Evolutionary conservation across 2,329 filamentous ascomycete genomes (phyloP).

Genomic region (Aschersonia sp.): DNA sequence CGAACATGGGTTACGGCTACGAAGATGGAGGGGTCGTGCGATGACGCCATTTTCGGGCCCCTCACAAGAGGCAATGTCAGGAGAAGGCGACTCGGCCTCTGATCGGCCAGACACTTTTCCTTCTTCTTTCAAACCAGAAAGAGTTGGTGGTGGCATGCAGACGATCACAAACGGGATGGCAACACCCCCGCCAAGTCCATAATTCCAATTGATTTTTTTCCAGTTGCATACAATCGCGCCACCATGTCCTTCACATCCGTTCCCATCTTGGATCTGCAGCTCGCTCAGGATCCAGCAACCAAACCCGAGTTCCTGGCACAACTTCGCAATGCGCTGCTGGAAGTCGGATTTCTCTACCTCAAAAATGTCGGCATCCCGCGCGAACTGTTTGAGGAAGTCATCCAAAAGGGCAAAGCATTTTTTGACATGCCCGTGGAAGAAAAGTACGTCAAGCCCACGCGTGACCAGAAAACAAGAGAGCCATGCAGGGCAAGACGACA

Average conservation of each 20-base stretch:
- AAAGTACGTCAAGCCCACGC: conserved; percentile 35
- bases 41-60: neutral
- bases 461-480: no score
- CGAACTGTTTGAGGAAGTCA: conserved; percentile 49
- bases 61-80: no score
- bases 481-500: neutral
- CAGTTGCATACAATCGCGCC: neutral
- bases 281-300: conserved; percentile 45
- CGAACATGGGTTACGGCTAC: neutral
- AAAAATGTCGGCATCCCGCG: conserved; percentile 63
- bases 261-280: conserved; percentile 62
- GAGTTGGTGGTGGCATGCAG: no score
- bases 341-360: conserved; percentile 81
- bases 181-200: no score
- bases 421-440: conserved; percentile 65
- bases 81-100: no score
- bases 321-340: conserved; percentile 62
- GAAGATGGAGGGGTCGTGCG: neutral
- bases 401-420: conserved; percentile 54
- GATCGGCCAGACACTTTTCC: no score
- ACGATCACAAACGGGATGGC: no score
- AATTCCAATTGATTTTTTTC: neutral
- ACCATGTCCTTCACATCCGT: conserved; percentile 59
- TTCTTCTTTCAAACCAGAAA: no score
- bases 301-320: conserved; percentile 60